A percentile compares a stretch with the other conserved stretches of the same genome.
Conservation (phyloP, 371 early-diverging fungal species). For the Homolaphlyctis polyrhiza region DNA sequence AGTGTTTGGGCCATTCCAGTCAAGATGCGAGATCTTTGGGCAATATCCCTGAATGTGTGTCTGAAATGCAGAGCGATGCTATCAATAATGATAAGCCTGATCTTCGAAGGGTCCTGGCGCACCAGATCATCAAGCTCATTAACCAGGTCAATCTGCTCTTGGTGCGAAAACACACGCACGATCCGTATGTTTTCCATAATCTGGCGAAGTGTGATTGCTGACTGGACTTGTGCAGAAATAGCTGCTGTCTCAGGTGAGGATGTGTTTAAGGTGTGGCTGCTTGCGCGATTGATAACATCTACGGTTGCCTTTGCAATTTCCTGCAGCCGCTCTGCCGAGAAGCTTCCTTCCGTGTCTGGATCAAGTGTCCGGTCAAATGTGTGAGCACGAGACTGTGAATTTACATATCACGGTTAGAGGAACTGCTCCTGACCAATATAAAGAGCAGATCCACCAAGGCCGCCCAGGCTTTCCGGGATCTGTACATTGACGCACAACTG, state of each 20-base stretch:
- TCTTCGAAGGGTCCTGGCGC: conserved; percentile 17
- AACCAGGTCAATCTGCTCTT: conserved; percentile 4
- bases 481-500: conserved; percentile 59
- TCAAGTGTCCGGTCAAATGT: too few species aligned
- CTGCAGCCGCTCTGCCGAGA: conserved; percentile 33
- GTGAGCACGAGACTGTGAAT: too few species aligned
- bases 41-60: conserved; percentile 40
- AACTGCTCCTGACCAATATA: conserved; percentile 66
- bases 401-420: too few species aligned
- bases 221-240: background rate
- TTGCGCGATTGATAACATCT: background rate
- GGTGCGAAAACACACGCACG: conserved; percentile 2
- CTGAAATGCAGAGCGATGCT: conserved; percentile 62
- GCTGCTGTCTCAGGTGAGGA: background rate
- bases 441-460: conserved; percentile 49
- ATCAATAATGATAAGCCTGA: conserved; percentile 59
- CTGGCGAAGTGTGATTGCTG: background rate
- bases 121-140: conserved; percentile 3
- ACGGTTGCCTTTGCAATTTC: conserved; percentile 32
- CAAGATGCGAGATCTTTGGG: conserved; percentile 40
- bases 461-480: conserved; percentile 31
- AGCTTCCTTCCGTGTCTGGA: conserved; percentile 64
- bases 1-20: conserved; percentile 42
- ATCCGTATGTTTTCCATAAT: background rate
- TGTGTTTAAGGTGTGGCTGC: background rate